Evolutionary conservation across 2,329 filamentous ascomycete genomes (phyloP), one percentile per base, ranked within the genome.

Genomic region (Talaromyces rugulosus): DNA sequence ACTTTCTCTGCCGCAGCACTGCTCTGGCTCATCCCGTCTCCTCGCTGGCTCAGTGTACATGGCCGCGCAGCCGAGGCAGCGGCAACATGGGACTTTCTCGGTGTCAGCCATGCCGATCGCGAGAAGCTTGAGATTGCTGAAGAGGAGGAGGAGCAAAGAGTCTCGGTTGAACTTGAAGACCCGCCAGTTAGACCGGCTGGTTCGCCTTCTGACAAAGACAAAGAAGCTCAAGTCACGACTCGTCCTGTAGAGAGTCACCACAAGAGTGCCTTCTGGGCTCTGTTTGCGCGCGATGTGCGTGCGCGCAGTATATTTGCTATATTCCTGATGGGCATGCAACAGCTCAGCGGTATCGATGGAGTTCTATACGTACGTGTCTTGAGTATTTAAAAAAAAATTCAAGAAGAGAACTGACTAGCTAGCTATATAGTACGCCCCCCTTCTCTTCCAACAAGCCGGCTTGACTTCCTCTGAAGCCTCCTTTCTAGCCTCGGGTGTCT

Each of bases 341-440:
- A 89, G 66, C 73, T 88, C 0, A 83, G 78, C 31, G 85, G 86
- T 0, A 88, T 88, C 56, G 86, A 89, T 65, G 86, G 83, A 0
- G 80, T 88, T 5, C 76, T 87, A 69, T 62, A 62, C 33, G 60
- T 59, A 27, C 59, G 60, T 50, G 3, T 1, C 23, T 23, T 23
- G 23, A 23, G 23, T 23, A 23, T 23, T 23, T 23, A 23, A 23
- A 23, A 23, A 23, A 23, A 23, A 23, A 23, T 23, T 1, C 23
- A 23, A 23, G 3, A 36, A 56, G 18, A 31, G 16, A n/a, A 4
- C 51, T 44, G 5, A 14, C 5, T 7, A 36, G 12, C 8, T 30
- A 23, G 12, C 8, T 30, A 23, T 30, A 27, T 51, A 85, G 80
- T 89, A 89, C 62, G 84, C 86, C 0, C 86, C 86, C 0, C 72